Conservation (phyloP, 805 yeast species). For the Yarrowia keelungensis region DNA sequence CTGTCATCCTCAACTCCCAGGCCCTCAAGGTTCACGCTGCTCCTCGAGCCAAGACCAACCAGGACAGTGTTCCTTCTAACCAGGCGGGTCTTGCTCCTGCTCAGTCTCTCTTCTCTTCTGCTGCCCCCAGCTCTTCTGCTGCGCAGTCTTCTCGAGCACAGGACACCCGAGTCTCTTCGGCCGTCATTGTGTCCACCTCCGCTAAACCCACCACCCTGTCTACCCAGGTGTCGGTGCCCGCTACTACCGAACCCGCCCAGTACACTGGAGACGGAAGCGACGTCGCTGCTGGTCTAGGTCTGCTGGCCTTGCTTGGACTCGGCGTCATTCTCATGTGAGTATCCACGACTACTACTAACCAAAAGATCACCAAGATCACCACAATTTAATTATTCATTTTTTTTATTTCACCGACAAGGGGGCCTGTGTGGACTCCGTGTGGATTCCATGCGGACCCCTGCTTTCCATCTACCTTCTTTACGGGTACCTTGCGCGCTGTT, state of each 20-base stretch:
- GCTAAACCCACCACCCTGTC: slow-evolving; percentile 10
- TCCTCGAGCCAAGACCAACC: slow-evolving; percentile 71
- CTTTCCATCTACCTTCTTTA: too few relatives aligned
- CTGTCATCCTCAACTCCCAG: slow-evolving; percentile 59
- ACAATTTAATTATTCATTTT: background rate
- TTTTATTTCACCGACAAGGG: background rate
- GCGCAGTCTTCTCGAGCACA: background rate
- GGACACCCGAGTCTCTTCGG: background rate
- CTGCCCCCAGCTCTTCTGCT: background rate
- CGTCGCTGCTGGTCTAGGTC: slow-evolving; percentile 17
- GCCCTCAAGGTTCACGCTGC: slow-evolving; percentile 61
- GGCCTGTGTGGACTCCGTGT: too few relatives aligned
- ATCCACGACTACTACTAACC: slow-evolving; percentile 24
- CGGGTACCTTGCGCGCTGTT: background rate
- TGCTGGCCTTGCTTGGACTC: slow-evolving; percentile 28
- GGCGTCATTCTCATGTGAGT: slow-evolving; percentile 28
- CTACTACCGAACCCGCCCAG: slow-evolving; percentile 12
- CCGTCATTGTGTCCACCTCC: background rate
- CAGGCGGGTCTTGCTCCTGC: slow-evolving; percentile 2
- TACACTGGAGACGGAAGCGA: slow-evolving; percentile 4
- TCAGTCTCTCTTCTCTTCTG: background rate
- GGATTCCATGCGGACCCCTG: too few relatives aligned
- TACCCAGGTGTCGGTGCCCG: background rate
- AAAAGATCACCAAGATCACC: background rate
- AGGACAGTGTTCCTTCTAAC: slow-evolving; percentile 51